These are phyloP conservation scores for Vigna mungo DNA, from an alignment of 306 rosid genomes.

Conservation along the genomic window DNA sequence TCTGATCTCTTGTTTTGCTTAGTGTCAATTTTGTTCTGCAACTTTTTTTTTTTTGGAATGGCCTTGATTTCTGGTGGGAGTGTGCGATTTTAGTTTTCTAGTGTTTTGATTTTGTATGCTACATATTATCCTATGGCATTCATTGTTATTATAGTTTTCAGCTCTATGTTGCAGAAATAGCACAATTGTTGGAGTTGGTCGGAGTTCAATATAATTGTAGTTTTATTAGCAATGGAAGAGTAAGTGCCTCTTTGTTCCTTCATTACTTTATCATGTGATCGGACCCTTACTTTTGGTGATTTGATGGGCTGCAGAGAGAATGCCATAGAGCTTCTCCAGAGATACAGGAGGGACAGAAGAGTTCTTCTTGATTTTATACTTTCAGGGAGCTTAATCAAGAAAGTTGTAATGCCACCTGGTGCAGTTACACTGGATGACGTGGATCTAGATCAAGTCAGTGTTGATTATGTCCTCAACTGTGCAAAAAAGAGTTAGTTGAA, in stretches of 20 bases:
- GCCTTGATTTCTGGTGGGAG: slow-evolving; percentile 4
- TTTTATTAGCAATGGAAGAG: slow-evolving; percentile 79
- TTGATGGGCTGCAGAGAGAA: slow-evolving; percentile 64
- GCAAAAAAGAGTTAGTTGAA: slow-evolving; percentile 72
- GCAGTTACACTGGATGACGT: slow-evolving; percentile 96
- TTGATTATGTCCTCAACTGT: slow-evolving; percentile 90
- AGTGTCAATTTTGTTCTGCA: slow-evolving; percentile 14
- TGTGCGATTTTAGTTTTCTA: slow-evolving; percentile 21
- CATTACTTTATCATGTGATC: slow-evolving; percentile 10
- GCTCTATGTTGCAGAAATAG: slow-evolving; percentile 41
- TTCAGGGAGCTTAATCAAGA: slow-evolving; percentile 90
- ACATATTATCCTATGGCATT: neutral
- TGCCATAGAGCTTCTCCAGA: slow-evolving; percentile 79
- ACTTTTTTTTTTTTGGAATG: neutral
- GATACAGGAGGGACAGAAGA: slow-evolving; percentile 86
- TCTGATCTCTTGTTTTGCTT: slow-evolving; percentile 30
- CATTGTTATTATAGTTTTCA: slow-evolving; percentile 27
- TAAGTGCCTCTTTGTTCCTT: slow-evolving; percentile 50
- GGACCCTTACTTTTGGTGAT: slow-evolving; percentile 23
- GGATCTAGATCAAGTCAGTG: slow-evolving; percentile 98
- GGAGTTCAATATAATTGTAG: slow-evolving; percentile 27
- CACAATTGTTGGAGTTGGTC: slow-evolving; percentile 42
- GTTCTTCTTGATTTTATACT: slow-evolving; percentile 90
- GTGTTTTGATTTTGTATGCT: neutral
- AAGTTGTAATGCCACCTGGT: slow-evolving; percentile 98